Percentiles rank a stretch among this genome's conserved stretches.
These are phyloP conservation scores for Gymnopilus dilepis DNA, from an alignment of 768 basidiomycete species.

Conservation along the genomic window DNA sequence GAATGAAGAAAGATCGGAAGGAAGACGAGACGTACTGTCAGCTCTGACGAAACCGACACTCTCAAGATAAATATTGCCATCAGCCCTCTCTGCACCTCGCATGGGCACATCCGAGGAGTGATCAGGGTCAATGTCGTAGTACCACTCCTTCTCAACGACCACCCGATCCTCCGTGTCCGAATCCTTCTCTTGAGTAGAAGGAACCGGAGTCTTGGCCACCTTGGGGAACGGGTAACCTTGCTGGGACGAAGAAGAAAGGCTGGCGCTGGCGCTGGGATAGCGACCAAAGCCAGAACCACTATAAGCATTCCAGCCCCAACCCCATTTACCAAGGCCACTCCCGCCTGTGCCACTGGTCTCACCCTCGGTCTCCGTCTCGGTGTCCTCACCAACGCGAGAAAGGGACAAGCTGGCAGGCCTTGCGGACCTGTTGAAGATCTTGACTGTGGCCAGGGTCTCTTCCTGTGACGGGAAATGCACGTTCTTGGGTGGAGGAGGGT, in stretches of 20 bases:
- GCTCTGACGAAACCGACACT: constrained; percentile 28
- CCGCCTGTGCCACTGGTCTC: constrained; percentile 25
- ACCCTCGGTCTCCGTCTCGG: constrained; percentile 44
- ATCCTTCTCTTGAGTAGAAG: neutral
- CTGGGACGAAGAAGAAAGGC: constrained; percentile 6
- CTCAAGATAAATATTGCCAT: constrained; percentile 35
- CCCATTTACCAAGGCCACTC: constrained; percentile 15
- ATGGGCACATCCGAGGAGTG: constrained; percentile 37
- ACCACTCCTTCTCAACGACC: neutral
- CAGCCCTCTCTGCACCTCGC: constrained; percentile 22
- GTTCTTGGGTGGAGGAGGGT: constrained; percentile 71
- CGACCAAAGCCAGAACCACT: constrained; percentile 9
- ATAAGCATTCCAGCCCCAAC: constrained; percentile 17
- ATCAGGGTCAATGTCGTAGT: constrained; percentile 21
- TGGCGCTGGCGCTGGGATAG: neutral
- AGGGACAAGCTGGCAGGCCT: constrained; percentile 63
- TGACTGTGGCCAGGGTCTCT: constrained; percentile 64
- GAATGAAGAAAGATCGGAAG: neutral
- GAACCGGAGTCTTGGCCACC: constrained; percentile 15
- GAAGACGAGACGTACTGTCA: constrained; percentile 11
- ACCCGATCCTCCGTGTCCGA: neutral
- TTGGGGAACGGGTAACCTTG: constrained; percentile 30
- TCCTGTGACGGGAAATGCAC: constrained; percentile 86
- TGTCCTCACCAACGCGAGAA: constrained; percentile 17
- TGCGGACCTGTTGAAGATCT: constrained; percentile 68